Conservation (phyloP, 2,329 filamentous ascomycete species). For the Orbilia blumenaviensis region DNA sequence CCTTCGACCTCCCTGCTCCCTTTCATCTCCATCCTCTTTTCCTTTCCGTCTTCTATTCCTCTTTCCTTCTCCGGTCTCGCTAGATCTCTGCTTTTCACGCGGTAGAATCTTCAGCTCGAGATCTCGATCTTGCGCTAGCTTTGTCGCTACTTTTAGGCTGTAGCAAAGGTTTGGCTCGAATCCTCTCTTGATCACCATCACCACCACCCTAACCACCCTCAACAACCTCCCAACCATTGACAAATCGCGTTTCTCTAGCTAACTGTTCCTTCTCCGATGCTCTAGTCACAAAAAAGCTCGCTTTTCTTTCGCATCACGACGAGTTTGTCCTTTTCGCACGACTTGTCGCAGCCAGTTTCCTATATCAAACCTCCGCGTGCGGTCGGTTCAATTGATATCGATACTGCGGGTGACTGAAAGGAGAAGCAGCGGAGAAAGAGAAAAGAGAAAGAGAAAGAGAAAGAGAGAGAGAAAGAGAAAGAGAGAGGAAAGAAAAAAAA, state of each 20-base stretch:
- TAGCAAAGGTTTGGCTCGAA: conserved; percentile 41
- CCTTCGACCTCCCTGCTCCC: conserved; percentile 7
- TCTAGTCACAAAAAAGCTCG: conserved; percentile 18
- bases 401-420: conserved; percentile 26
- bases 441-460: conserved; percentile 19
- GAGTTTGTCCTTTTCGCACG: conserved; percentile 37
- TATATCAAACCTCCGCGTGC: conserved; percentile 48
- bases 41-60: not conserved
- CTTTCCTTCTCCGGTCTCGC: conserved; percentile 28
- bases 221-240: conserved; percentile 23
- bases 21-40: conserved; percentile 16
- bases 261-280: not conserved
- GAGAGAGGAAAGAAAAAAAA: not conserved
- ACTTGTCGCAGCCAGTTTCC: conserved; percentile 33
- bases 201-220: conserved; percentile 1
- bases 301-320: conserved; percentile 34
- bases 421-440: not conserved
- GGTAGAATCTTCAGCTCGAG: conserved; percentile 42
- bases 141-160: conserved; percentile 30
- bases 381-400: conserved; percentile 53
- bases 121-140: conserved; percentile 28
- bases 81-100: conserved; percentile 26
- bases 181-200: conserved; percentile 4
- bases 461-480: not conserved
- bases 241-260: conserved; percentile 27